Percentiles rank a stretch among this genome's conserved stretches.
These are phyloP conservation scores for Prunus mongolica DNA, from an alignment of 306 rosid genomes.

Conservation along the genomic window DNA sequence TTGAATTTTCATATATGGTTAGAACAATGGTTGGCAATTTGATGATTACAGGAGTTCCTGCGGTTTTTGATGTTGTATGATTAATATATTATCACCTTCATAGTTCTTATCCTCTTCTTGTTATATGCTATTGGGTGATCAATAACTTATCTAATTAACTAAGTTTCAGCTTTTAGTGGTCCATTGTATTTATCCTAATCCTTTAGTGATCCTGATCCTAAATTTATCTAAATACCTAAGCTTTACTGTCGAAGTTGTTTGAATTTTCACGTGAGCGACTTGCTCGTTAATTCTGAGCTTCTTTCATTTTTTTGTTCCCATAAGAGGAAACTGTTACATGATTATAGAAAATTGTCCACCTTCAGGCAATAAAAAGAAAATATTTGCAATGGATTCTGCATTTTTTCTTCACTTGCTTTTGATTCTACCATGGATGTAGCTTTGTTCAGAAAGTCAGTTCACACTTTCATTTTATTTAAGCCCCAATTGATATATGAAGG, in stretches of 20 bases:
- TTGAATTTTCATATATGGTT: background rate
- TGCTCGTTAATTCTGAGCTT: background rate
- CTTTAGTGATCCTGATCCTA: background rate
- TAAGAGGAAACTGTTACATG: background rate
- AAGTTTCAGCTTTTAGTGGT: background rate
- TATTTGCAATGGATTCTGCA: background rate
- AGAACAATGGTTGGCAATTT: background rate
- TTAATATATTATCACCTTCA: no score
- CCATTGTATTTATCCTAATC: background rate
- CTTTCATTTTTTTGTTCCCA: background rate
- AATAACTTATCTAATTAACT: background rate
- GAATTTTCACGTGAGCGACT: background rate
- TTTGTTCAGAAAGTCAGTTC: background rate
- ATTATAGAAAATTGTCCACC: background rate
- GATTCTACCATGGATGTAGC: background rate
- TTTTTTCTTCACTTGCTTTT: background rate
- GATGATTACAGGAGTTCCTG: background rate
- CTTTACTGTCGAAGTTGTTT: background rate
- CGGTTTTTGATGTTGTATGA: background rate
- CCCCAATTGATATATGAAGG: background rate
- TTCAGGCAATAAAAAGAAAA: background rate
- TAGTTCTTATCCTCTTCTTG: background rate
- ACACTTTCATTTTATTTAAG: background rate
- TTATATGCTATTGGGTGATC: background rate
- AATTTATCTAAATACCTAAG: background rate